Percentiles rank a stretch among this genome's conserved stretches.
These are phyloP conservation scores for Nitzschia sp. DNA, from an alignment of 108 stramenopile species.

Conservation along the genomic window DNA sequence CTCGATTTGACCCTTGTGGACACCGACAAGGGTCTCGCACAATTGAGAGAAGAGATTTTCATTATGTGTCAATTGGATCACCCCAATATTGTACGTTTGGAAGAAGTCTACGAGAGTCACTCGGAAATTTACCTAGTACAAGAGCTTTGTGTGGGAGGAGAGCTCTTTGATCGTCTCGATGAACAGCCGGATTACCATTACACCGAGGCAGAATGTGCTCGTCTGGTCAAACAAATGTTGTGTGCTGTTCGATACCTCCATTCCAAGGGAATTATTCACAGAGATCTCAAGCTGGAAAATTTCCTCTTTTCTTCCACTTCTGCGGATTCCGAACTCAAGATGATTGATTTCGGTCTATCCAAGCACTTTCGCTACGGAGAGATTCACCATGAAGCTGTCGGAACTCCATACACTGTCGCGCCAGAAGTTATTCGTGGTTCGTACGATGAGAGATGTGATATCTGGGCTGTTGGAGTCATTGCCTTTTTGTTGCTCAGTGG, in stretches of 20 bases:
- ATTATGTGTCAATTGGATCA: slow-evolving; percentile 92
- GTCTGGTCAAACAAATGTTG: slow-evolving; percentile 88
- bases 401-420: slow-evolving; percentile 87
- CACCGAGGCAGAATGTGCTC: slow-evolving; percentile 88
- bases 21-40: slow-evolving; percentile 65
- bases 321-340: slow-evolving; percentile 79
- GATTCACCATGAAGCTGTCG: slow-evolving; percentile 82
- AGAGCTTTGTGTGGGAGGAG: slow-evolving; percentile 94
- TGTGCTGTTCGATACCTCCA: slow-evolving; percentile 90
- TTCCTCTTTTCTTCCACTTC: slow-evolving; percentile 77
- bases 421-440: slow-evolving; percentile 83
- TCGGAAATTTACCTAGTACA: slow-evolving; percentile 88
- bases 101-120: slow-evolving; percentile 81
- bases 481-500: slow-evolving; percentile 79
- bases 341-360: slow-evolving; percentile 97
- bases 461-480: slow-evolving; percentile 88
- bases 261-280: slow-evolving; percentile 87
- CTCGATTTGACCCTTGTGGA: slow-evolving; percentile 79
- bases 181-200: slow-evolving; percentile 90
- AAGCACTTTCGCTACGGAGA: slow-evolving; percentile 90
- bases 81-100: slow-evolving; percentile 83
- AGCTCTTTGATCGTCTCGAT: slow-evolving; percentile 92
- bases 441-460: slow-evolving; percentile 87
- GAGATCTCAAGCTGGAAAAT: slow-evolving; percentile 86
- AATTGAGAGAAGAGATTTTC: slow-evolving; percentile 82